A percentile compares a stretch with the other conserved stretches of the same genome.
Evolutionary conservation across 345 rosid genomes (phyloP).

Genomic region (Pseudoturritis turrita): DNA sequence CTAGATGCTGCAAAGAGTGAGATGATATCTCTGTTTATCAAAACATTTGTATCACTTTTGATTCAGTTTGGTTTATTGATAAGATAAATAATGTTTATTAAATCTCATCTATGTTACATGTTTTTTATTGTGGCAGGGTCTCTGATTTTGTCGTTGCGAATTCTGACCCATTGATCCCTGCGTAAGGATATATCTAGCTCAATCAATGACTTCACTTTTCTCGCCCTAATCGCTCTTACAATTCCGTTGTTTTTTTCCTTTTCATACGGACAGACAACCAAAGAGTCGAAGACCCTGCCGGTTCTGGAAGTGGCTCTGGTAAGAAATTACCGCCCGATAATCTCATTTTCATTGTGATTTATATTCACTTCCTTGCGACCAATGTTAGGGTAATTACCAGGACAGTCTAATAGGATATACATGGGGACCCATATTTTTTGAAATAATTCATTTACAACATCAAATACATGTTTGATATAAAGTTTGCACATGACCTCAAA

Average conservation of each 20-base stretch:
- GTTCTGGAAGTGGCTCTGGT: conserved; percentile 92
- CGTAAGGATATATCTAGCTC: conserved; percentile 38
- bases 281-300: conserved; percentile 54
- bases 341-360: background rate
- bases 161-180: conserved; percentile 64
- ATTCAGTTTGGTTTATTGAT: conserved; percentile 1
- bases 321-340: background rate
- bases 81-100: background rate
- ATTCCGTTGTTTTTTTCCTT: background rate
- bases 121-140: conserved; percentile 42
- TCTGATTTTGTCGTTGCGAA: conserved; percentile 66
- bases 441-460: background rate
- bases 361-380: background rate
- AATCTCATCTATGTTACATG: background rate
- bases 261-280: conserved; percentile 38
- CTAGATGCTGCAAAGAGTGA: conserved; percentile 88
- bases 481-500: background rate
- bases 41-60: background rate
- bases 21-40: conserved; percentile 12
- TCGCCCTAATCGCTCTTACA: background rate
- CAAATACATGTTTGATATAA: background rate
- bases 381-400: background rate
- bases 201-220: background rate
- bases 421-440: background rate
- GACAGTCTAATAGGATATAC: background rate